Evolutionary conservation across 495 filamentous ascomycete species (phyloP), one percentile per base, ranked within the genome.

Genomic region (Pyrenula massariospora): DNA sequence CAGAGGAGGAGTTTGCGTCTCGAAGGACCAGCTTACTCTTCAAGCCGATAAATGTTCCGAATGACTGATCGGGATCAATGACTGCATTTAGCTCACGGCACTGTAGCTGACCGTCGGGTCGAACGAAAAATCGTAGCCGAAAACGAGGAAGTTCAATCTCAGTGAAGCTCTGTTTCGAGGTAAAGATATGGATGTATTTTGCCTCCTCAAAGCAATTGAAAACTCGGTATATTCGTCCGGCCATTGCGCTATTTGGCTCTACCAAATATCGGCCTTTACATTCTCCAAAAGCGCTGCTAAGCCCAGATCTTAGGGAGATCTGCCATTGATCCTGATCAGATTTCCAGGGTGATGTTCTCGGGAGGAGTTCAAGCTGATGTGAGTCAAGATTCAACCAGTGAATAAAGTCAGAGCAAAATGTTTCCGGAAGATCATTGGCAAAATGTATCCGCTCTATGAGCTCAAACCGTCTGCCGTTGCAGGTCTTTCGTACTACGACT

Each of bases 371-470:
- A 2, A 86, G 54, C 1, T 56, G 48, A 0, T 64, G 59, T 0
- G 66, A 73, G 3, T 57, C 51, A 3, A 82, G 10, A 50, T 84
- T 65, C 2, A 85, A 61, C 84, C 84, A 87, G 57, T 87, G 83
- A 0, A 77, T 62, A 57, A 69, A 80, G 22, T 77, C 60, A 3
- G 71, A 50, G 2, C 77, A 55, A 22, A 86, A 75, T 0, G 65
- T 56, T 0, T 22, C 50, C 10, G 84, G 80, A 19, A 86, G 66
- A 50, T 73, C 73, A 0, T 56, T 62, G 0, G 20, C 12, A 8
- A 86, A 69, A 20, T 73, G 25, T 12, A 61, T 12, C 2, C 56
- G 47, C 0, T 80, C 75, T 5, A 86, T 56, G 0, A 81, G 60
- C 59, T 85, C 77, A 3, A 69, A 69, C 0, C 55, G 54, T 3